Evolutionary conservation across 345 rosid genomes (phyloP).

Genomic region (Noccaea caerulescens): DNA sequence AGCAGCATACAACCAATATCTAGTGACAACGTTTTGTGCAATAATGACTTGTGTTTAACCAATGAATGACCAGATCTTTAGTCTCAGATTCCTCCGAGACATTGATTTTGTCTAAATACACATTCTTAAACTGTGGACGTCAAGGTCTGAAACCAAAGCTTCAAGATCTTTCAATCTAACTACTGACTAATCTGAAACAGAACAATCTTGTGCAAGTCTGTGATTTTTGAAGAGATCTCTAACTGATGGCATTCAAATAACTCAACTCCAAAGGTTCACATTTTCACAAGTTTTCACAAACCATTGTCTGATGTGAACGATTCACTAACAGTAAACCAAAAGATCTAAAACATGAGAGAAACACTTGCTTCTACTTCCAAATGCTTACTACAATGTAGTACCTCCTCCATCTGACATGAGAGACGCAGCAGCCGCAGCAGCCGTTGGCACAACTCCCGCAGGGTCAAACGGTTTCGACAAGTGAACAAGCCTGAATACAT

Average conservation of each 20-base stretch:
- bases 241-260: not conserved
- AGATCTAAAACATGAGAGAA: slow-evolving; percentile 15
- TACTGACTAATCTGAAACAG: slow-evolving; percentile 55
- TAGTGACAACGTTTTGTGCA: not conserved
- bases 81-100: not conserved
- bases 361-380: not conserved
- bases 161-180: not conserved
- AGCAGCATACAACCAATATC: not conserved
- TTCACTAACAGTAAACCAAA: slow-evolving; percentile 1
- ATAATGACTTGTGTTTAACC: not conserved
- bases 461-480: slow-evolving; percentile 85
- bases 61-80: not conserved
- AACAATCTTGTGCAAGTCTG: not conserved
- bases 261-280: slow-evolving; percentile 6
- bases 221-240: not conserved
- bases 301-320: slow-evolving; percentile 8
- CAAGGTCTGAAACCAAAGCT: slow-evolving; percentile 45
- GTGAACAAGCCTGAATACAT: slow-evolving; percentile 73
- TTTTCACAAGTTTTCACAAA: not conserved
- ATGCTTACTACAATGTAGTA: slow-evolving; percentile 52
- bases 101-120: not conserved
- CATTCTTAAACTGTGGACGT: slow-evolving; percentile 8
- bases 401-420: slow-evolving; percentile 99
- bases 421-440: slow-evolving; percentile 95
- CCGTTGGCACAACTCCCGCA: slow-evolving; percentile 92